Evolutionary conservation across 768 basidiomycete genomes (phyloP), one percentile per base, ranked within the genome.

Genomic region (Kockovaella imperatae): DNA sequence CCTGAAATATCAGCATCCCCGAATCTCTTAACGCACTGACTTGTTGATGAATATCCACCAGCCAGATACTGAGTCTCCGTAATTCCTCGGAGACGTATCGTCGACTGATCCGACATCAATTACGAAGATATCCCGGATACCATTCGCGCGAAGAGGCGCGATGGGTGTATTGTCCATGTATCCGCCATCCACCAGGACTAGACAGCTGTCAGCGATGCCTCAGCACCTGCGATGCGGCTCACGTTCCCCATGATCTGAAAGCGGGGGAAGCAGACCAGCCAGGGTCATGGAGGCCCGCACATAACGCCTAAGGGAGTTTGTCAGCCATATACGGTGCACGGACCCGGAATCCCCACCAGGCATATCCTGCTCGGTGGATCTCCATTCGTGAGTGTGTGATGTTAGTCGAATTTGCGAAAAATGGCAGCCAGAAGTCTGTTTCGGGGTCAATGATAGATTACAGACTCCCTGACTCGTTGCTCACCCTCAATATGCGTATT

Each of bases 341-440:
- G 11, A 64, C 77, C 58, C 66, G 86, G 87, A 84, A 46, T 87
- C 86, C 65, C 81, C 87, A 58, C 93, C 93, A 99, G 11, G 95
- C 93, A 74, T 96, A 97, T n/a, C 95, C 95, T 11, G 87, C 87
- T 59, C 91, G 86, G 62, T 99, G 95, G 35, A 97, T 83, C 64
- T 97, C 90, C 89, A 97, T 97, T 7, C 83, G 79, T 7, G 89
- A 95, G 36, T 86, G 87, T 44, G 83, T 89, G 69, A 99, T 95
- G 61, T 96, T 96, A 17, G 95, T 93, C 2, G 93, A 87, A 62
- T 97, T 97, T 73, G 90, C 95, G 73, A 93, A 97, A 74, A 81
- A 96, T 3, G 93, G 95, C 5, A 99, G 76, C 95, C 93, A 97
- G 86, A 95, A 93, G 72, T 95, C 91, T 71, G 35, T 13, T 30